These are phyloP conservation scores for Geotrichum citri-aurantii DNA, from an alignment of 1,139 yeast species.

Conservation along the genomic window DNA sequence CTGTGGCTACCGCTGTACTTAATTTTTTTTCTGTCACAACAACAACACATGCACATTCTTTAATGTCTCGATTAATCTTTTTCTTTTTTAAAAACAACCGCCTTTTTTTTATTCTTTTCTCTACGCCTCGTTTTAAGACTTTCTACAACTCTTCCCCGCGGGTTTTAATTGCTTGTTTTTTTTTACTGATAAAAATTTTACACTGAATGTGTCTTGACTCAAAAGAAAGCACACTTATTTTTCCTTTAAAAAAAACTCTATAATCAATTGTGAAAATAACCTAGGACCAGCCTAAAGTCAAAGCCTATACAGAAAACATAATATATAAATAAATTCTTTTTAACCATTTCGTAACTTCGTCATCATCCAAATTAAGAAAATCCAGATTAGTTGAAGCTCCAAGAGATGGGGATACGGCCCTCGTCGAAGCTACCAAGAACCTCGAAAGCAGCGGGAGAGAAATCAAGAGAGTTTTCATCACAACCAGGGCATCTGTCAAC, in stretches of 20 bases:
- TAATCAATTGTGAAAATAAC: background rate
- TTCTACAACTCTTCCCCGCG: too few relatives aligned
- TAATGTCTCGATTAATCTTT: too few relatives aligned
- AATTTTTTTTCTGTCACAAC: too few relatives aligned
- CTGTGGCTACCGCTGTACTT: too few relatives aligned
- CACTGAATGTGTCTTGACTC: too few relatives aligned
- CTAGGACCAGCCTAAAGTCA: background rate
- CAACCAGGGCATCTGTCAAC: conserved; percentile 54
- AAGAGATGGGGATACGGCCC: conserved; percentile 46
- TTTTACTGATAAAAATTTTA: too few relatives aligned
- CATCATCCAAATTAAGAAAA: background rate
- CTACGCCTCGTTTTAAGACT: too few relatives aligned
- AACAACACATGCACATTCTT: too few relatives aligned
- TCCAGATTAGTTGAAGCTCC: conserved; percentile 37
- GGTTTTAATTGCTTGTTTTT: too few relatives aligned
- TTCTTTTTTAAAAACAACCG: too few relatives aligned
- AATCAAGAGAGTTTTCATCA: conserved; percentile 43
- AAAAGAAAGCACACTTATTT: background rate
- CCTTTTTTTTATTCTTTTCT: too few relatives aligned
- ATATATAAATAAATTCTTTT: background rate
- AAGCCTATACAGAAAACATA: background rate
- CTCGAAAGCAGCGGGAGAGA: conserved; percentile 50
- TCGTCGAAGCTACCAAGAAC: conserved; percentile 40
- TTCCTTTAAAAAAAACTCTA: background rate
- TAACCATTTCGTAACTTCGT: background rate